Base-by-base conservation (phyloP, 768 basidiomycete species). In the Tylopilus vinaceipallidus region DNA sequence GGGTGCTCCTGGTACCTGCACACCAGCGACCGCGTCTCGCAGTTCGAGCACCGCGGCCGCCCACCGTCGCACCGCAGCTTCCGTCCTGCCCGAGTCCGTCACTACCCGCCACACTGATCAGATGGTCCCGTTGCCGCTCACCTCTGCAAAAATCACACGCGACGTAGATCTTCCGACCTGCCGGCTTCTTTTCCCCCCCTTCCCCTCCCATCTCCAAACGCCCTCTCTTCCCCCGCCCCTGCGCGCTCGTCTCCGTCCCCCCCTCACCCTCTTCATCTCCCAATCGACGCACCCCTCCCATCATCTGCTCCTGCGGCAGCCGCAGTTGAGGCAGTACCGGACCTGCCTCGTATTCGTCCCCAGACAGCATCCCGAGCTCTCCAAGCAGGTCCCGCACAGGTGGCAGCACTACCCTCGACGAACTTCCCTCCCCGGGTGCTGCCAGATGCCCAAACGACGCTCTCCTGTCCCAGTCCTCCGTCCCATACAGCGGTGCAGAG, bases 131-230 rank as follows among this genome's bases (percentile, higher is more conserved):
- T 13, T 14, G 10, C 44, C 22, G 61, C 77, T 72, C 56, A 83
- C 88, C 77, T 77, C 88, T 76, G 71, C 88, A 91, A 65, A 88
- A 88, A 67, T 86, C 74, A 70, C 88, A 91, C 50, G 88, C 88
- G 30, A 89, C 58, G 38, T 68, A 68, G 50, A 68, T 70, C 55
- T 68, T 68, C 32, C 60, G 60, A 5, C 17, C 42, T 2, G 42
- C 56, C 43, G 45, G 38, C 49, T 61, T 59, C 64, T 48, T 66
- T 41, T 60, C 66, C 34, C 60, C 57, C 23, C 39, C 53, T 17
- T 38, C 45, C 16, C 33, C 46, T 36, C 44, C 55, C 57, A 40
- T 49, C 47, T 53, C 57, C 36, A 34, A 33, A 37, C 54, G 48
- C 14, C 44, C 54, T 45, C 50, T 66, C 62, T 58, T 59, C 11